These are phyloP conservation scores for Cicer pinnatifidum DNA, from an alignment of 306 rosid species.

Conservation along the genomic window DNA sequence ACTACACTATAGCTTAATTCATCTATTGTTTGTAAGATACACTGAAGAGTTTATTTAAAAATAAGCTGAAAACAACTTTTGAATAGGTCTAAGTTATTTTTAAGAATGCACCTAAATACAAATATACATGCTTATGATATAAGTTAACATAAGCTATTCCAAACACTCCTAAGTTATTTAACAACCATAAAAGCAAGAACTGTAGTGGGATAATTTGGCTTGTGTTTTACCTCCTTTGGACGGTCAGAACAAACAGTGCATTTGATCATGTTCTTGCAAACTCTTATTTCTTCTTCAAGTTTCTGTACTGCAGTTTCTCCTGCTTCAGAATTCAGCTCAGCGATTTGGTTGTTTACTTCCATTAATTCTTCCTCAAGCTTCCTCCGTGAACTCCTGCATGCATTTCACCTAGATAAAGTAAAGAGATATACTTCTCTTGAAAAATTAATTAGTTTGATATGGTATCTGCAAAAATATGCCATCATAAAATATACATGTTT, in stretches of 20 bases:
- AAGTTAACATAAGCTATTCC: neutral
- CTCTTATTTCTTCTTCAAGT: constrained; percentile 79
- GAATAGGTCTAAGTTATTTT: neutral
- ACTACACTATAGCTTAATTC: neutral
- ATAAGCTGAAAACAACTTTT: neutral
- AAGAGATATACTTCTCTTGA: too few relatives aligned
- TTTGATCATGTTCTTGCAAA: constrained; percentile 83
- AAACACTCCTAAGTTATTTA: constrained; percentile 15
- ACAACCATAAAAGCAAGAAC: neutral
- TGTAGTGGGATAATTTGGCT: constrained; percentile 12
- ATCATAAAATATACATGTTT: neutral
- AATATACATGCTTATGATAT: neutral
- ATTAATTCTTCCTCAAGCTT: constrained; percentile 77
- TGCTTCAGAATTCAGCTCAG: constrained; percentile 73
- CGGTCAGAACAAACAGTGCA: constrained; percentile 93
- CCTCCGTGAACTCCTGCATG: constrained; percentile 66
- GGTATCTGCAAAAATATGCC: too few relatives aligned
- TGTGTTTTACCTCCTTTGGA: constrained; percentile 82
- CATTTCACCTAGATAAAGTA: too few relatives aligned
- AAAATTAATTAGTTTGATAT: too few relatives aligned
- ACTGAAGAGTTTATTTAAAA: neutral
- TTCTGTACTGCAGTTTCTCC: constrained; percentile 82
- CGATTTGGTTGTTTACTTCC: constrained; percentile 63
- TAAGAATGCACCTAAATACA: neutral
- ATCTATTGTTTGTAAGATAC: neutral